Evolutionary conservation across 1,284 basidiomycete species (phyloP), one percentile per base, ranked within the genome.

Genomic region (Tausonia pullulans): DNA sequence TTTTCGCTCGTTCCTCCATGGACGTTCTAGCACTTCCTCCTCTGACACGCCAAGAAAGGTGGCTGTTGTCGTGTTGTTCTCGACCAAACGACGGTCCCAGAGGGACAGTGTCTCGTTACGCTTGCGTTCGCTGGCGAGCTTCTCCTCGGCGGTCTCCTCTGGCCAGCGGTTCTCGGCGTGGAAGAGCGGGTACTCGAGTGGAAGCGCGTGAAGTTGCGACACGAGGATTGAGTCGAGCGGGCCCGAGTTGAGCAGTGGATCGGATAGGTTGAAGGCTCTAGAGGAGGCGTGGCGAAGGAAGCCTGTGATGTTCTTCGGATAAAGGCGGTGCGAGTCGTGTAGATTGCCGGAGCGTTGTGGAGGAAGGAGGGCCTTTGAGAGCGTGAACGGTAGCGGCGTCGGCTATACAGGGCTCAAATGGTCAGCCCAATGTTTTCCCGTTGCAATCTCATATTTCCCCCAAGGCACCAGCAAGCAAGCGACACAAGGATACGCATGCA

Each of bases 231-330:
- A 4, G n/a, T 45, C 8, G 60, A 61, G 60, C n/a, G 40, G 16
- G 1, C 51, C 52, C 5, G 11, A 8, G 59, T 60, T 43, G 39
- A 9, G 7, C 4, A 54, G 5, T 10, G 60, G 60, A 11, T 50
- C 60, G 0, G 60, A 55, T 9, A 61, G 60, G 53, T 61, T 61
- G 60, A 61, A 61, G 3, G 53, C 7, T 44, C 48, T 16, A 4
- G 53, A 39, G 39, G 43, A 44, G 10, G 52, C 53, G 44, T 61
- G 60, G 9, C 60, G 44, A 44, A 61, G 14, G 53, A 61, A 61
- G 3, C 60, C 60, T 4, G 60, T 61, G 45, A 61, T 41, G 53
- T 61, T 61, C n/a, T 27, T 43, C 10, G 60, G 51, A 39, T 48
- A 61, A 53, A 40, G 60, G 2, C 16, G 4, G 16, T 53, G 7